Evolutionary conservation across 129 eudicot genomes (phyloP).

Genomic region (Arctium lappa): DNA sequence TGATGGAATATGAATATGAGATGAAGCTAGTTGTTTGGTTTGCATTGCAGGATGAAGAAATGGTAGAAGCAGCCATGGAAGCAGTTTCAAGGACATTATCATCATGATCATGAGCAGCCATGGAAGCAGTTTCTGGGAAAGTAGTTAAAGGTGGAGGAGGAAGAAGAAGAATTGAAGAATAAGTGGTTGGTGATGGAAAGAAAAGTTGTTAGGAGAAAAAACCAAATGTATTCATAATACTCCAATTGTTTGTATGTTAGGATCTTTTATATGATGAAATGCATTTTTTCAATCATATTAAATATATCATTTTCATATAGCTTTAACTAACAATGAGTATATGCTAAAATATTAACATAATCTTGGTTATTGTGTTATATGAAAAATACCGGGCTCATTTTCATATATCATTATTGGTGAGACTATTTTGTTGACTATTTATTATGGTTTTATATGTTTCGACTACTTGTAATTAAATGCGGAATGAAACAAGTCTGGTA

Average conservation of each 20-base stretch:
- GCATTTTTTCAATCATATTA: background rate
- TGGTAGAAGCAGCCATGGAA: slow-evolving; percentile 48
- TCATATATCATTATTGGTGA: too few relatives aligned
- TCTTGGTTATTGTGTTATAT: background rate
- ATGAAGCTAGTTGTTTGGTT: background rate
- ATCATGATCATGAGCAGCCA: background rate
- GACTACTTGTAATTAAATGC: too few relatives aligned
- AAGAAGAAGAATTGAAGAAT: background rate
- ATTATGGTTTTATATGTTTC: too few relatives aligned
- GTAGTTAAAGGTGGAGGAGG: background rate
- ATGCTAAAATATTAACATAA: too few relatives aligned
- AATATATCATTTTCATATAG: background rate
- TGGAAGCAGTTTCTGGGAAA: background rate
- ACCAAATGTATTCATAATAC: background rate
- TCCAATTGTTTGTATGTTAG: background rate
- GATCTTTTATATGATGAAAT: background rate
- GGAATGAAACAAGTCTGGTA: too few relatives aligned
- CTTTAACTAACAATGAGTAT: background rate
- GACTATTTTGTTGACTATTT: too few relatives aligned
- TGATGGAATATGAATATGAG: background rate
- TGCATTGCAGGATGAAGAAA: slow-evolving; percentile 49
- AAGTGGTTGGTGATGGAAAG: background rate
- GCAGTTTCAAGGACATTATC: slow-evolving; percentile 46
- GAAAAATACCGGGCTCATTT: background rate
- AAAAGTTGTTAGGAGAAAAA: background rate